Evolutionary conservation across 2,329 filamentous ascomycete genomes (phyloP), one percentile per base, ranked within the genome.

Genomic region (Ramularia collo-cygni): DNA sequence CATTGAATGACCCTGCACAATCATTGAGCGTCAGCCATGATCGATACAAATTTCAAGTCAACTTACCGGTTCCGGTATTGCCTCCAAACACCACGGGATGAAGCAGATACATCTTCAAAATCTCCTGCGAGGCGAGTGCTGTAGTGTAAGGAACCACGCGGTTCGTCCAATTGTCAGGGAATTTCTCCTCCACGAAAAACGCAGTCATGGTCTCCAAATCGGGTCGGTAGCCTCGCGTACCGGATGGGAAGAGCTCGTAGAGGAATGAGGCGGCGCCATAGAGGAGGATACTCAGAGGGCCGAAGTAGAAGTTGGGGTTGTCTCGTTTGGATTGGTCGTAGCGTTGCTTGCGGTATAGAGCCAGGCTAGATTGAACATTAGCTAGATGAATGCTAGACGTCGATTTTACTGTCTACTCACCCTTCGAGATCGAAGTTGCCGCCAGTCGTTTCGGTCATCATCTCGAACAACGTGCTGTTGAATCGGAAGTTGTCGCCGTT

Each of bases 261-360:
- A 69, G 41, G 57, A 69, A 69, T 28, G 61, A 63, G 4, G 66
- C 60, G 28, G 66, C 65, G 31, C 66, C 65, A 46, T 60, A 66
- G 14, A 66, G 57, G 4, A 69, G 55, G 4, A 68, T 47, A 9
- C 56, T 50, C 15, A 63, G 47, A 2, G 64, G 65, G 12, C 64
- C 64, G 35, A 67, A 69, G 57, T 54, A 67, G 58, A 68, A 68
- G 46, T 67, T 65, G 2, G 53, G 48, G 47, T 67, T 68, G 42
- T 64, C 53, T 6, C 52, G 50, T 4, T 58, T 43, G 8, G 59
- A 64, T 34, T 68, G 59, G 17, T 64, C 51, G 48, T 63, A 68
- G n/a, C 66, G 62, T 50, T 66, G 55, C 43, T 57, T 53, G 37
- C 64, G 62, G 48, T 65, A 67, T 13, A 54, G 49, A 31, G 63